Evolutionary conservation across 208 protist genomes (phyloP).

Genomic region (Blastocrithidia nonstop): DNA sequence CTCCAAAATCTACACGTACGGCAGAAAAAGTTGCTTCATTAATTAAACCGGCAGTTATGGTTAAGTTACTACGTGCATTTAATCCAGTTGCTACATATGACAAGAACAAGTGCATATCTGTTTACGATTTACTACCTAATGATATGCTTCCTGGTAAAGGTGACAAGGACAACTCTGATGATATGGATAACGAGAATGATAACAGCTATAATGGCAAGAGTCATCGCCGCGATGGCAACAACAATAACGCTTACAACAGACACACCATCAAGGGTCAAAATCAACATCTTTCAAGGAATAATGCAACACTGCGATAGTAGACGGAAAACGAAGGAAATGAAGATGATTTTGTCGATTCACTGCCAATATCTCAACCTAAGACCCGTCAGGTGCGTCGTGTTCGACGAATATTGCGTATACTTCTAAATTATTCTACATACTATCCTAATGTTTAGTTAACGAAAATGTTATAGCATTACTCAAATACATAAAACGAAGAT

Average conservation of each 20-base stretch:
- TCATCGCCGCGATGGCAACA: constrained; percentile 7
- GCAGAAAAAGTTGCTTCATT: constrained; percentile 56
- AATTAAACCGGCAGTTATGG: constrained; percentile 65
- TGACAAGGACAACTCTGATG: constrained; percentile 4
- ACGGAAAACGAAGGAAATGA: constrained; percentile 4
- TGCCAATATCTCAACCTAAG: constrained; percentile 30
- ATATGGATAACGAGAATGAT: constrained; percentile 6
- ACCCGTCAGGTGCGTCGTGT: constrained; percentile 60
- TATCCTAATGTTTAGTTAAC: constrained; percentile 27
- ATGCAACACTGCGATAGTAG: neutral
- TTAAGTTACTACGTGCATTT: constrained; percentile 56
- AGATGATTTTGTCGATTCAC: constrained; percentile 6
- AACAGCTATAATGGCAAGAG: constrained; percentile 1
- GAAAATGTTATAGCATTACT: constrained; percentile 34
- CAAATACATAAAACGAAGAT: constrained; percentile 6
- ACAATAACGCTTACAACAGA: constrained; percentile 1
- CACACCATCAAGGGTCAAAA: too few relatives aligned
- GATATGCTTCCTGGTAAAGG: constrained; percentile 12
- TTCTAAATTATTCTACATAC: constrained; percentile 56
- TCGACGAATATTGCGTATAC: constrained; percentile 39
- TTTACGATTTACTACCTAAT: constrained; percentile 18
- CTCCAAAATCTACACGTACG: constrained; percentile 41
- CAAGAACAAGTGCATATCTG: too few relatives aligned
- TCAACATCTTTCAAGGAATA: constrained; percentile 4
- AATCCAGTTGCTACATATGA: constrained; percentile 63